Evolutionary conservation across 208 protist species (phyloP), one percentile per base, ranked within the genome.

Genomic region (Porcisia hertigi): DNA sequence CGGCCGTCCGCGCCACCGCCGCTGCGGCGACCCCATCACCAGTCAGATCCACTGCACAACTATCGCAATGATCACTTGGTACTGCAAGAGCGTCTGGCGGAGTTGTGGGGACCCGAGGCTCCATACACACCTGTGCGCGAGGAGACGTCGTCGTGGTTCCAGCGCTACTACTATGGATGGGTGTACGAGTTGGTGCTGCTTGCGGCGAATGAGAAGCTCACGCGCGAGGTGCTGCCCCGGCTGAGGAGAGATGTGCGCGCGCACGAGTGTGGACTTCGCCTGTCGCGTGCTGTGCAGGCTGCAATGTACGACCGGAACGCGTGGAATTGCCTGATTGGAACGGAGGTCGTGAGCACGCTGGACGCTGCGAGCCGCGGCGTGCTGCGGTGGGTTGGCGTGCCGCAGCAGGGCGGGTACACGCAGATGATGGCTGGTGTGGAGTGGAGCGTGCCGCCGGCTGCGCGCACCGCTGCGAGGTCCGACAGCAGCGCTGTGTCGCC

Each of bases 341-440:
- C 65, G 16, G 63, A 78, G 52, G 90, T 94, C 53, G 59, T 58
- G 57, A 71, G 63, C 60, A 74, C 69, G 11, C 54, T 73, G 36
- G 88, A 94, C 60, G 39, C 76, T 3, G 52, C 55, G 63, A 94
- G 90, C 74, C 77, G 85, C 41, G 85, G 86, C 43, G 70, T 77
- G 64, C 78, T 96, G 79, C 86, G 82, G 18, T 94, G 88, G 83
- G 83, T 92, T 36, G 89, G 89, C 9, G 63, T 84, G 25, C 78
- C 77, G 53, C 90, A 92, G 82, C 87, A 92, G 80, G 84, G 86
- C 62, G 86, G 76, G 16, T 86, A 82, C 74, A 71, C 79, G 67
- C 81, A 74, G 14, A 65, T 93, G 55, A 88, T 87, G 78, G 91
- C 91, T 0, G 91, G 84, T 9, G 88, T 95, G 57, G 87, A 92